Conservation (phyloP, 768 basidiomycete genomes). For the Agaricus subrufescens region DNA sequence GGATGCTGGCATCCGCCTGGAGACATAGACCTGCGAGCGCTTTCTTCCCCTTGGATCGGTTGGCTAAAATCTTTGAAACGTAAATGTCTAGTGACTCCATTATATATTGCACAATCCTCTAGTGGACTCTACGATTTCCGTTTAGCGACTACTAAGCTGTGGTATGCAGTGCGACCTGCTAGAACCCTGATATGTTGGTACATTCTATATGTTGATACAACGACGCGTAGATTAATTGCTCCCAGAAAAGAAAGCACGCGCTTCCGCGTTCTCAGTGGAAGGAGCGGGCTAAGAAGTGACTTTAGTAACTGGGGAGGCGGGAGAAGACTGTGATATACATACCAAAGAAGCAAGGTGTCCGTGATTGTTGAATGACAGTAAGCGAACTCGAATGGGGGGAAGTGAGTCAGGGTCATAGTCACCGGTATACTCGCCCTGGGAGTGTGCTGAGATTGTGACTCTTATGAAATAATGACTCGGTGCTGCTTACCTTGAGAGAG, state of each 20-base stretch:
- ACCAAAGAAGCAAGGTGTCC: slow-evolving; percentile 4
- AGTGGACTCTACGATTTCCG: no score
- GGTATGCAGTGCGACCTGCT: no score
- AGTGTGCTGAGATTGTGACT: no score
- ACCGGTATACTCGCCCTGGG: background rate
- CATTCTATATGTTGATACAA: background rate
- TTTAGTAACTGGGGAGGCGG: no score
- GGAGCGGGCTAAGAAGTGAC: background rate
- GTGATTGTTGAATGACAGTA: slow-evolving; percentile 3
- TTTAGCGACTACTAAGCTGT: no score
- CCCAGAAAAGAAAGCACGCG: background rate
- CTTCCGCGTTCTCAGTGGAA: background rate
- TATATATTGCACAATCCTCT: no score
- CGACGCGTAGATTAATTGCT: background rate
- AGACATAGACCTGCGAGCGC: no score
- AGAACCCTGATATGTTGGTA: no score
- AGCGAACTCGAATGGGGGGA: slow-evolving; percentile 2
- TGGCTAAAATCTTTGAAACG: no score
- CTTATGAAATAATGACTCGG: background rate
- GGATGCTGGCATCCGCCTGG: no score
- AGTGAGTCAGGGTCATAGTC: background rate
- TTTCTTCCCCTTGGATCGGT: no score
- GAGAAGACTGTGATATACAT: background rate
- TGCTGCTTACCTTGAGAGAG: slow-evolving; percentile 34
- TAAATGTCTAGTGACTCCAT: no score